phyloP scores from a whole-genome alignment of 2,329 filamentous ascomycete species.

The Graphium sp. region DNA sequence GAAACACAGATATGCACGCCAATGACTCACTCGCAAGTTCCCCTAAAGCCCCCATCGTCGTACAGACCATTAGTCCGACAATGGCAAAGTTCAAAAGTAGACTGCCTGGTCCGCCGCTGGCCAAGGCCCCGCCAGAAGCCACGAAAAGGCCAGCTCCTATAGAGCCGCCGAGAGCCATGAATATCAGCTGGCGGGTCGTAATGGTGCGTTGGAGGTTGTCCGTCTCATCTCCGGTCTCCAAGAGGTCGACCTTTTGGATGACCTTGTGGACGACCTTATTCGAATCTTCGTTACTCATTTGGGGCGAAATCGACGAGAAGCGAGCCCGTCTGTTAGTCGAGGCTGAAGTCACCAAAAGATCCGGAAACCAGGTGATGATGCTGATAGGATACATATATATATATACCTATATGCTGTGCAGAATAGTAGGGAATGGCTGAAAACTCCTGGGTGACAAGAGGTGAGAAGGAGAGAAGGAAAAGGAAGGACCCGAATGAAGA shows the following conservation, averaged over 20 bases:
- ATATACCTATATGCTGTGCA: too few relatives aligned
- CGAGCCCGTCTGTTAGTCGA: background rate
- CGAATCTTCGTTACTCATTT: too few relatives aligned
- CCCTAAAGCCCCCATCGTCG: slow-evolving; percentile 13
- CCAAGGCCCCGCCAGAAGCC: slow-evolving; percentile 14
- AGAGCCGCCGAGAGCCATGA: slow-evolving; percentile 17
- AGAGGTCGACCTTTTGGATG: slow-evolving; percentile 15
- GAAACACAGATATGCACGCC: too few relatives aligned
- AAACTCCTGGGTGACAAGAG: too few relatives aligned
- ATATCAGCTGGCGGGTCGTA: slow-evolving; percentile 15
- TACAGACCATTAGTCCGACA: slow-evolving; percentile 14
- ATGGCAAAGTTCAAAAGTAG: slow-evolving; percentile 15
- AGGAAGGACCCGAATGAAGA: too few relatives aligned
- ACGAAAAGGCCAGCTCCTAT: slow-evolving; percentile 19
- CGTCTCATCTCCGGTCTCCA: slow-evolving; percentile 6
- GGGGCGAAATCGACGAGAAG: background rate
- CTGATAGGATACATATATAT: too few relatives aligned
- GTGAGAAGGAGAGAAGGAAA: too few relatives aligned
- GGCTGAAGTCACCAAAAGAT: too few relatives aligned
- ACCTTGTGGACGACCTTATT: too few relatives aligned
- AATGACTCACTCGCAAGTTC: slow-evolving; percentile 12
- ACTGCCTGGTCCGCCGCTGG: slow-evolving; percentile 13
- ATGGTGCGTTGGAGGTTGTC: slow-evolving; percentile 11
- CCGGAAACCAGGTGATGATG: too few relatives aligned
- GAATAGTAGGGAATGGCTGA: too few relatives aligned